Evolutionary conservation across 2,329 filamentous ascomycete species (phyloP), one percentile per base, ranked within the genome.

Genomic region (Zasmidium angulare): DNA sequence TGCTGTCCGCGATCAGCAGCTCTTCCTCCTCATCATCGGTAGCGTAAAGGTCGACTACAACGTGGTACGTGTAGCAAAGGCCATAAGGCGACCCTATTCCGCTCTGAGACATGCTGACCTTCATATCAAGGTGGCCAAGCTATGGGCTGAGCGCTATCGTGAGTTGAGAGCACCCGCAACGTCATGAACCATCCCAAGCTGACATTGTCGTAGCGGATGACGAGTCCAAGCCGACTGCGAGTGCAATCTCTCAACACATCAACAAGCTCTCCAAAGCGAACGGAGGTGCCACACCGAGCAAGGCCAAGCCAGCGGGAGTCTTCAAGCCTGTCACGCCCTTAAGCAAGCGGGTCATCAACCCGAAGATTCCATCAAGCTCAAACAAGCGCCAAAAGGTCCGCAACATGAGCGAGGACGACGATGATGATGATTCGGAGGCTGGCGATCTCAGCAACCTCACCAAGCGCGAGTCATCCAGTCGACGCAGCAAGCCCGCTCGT

Each of bases 361-460:
- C 58, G 17, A 63, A 63, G 40, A 64, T 64, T 9, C 56, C 57
- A 2, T 51, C 55, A 26, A 60, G 58, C 29, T 43, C 36, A 3
- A 19, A 4, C 36, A 43, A 63, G 61, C n/a, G 53, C 48, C 7
- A 66, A 43, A 29, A 50, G 21, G 56, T 58, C 22, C 61, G 66
- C 22, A 49, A 51, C 23, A 68, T 67, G 65, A 63, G 59, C 31
- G 67, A n/a, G n/a, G n/a, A 68, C 40, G 67, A 29, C 6, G 26
- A 68, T 10, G 67, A 69, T 21, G 68, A 71, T 43, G 66, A 69
- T 56, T 59, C 62, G 2, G 67, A 67, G 12, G 63, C 59, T n/a
- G 68, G 67, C 20, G 56, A 61, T 20, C 47, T 58, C 29, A 29
- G 40, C 19, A 56, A 50, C 29, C 55, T 47, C 3, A 46, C 40